These are phyloP conservation scores for Phyllosticta citribraziliensis DNA, from an alignment of 2,329 filamentous ascomycete genomes.

Conservation along the genomic window DNA sequence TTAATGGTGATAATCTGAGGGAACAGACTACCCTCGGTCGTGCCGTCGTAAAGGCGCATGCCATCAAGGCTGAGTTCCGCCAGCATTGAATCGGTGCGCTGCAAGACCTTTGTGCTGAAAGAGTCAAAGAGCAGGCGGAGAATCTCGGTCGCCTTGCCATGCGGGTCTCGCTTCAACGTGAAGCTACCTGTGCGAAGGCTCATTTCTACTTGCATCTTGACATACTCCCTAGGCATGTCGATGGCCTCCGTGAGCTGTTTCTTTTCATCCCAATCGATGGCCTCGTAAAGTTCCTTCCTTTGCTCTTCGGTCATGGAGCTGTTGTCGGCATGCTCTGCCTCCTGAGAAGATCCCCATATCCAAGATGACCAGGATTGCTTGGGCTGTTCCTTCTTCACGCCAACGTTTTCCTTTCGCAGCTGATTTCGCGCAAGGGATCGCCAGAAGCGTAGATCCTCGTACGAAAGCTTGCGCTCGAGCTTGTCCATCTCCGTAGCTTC, in stretches of 20 bases:
- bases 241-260: slow-evolving; percentile 77
- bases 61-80: slow-evolving; percentile 85
- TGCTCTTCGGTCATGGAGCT: slow-evolving; percentile 91
- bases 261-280: slow-evolving; percentile 98
- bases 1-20: slow-evolving; percentile 95
- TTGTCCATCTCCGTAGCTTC: slow-evolving; percentile 64
- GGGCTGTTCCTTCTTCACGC: slow-evolving; percentile 64
- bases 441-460: slow-evolving; percentile 97
- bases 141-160: slow-evolving; percentile 68
- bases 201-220: slow-evolving; percentile 88
- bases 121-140: slow-evolving; percentile 89
- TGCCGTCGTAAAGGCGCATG: slow-evolving; percentile 90
- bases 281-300: slow-evolving; percentile 89
- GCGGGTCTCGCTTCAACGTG: slow-evolving; percentile 76
- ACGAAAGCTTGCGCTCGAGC: slow-evolving; percentile 79
- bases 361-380: slow-evolving; percentile 86
- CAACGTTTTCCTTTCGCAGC: slow-evolving; percentile 87
- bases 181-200: slow-evolving; percentile 95
- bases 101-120: slow-evolving; percentile 81
- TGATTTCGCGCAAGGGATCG: slow-evolving; percentile 88
- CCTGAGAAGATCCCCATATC: slow-evolving; percentile 66
- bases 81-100: slow-evolving; percentile 83
- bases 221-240: slow-evolving; percentile 78
- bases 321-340: slow-evolving; percentile 60
- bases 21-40: slow-evolving; percentile 80